A percentile compares a stretch with the other conserved stretches of the same genome.
Evolutionary conservation across 768 basidiomycete genomes (phyloP).

Genomic region (Termitomyces eurrhizus): DNA sequence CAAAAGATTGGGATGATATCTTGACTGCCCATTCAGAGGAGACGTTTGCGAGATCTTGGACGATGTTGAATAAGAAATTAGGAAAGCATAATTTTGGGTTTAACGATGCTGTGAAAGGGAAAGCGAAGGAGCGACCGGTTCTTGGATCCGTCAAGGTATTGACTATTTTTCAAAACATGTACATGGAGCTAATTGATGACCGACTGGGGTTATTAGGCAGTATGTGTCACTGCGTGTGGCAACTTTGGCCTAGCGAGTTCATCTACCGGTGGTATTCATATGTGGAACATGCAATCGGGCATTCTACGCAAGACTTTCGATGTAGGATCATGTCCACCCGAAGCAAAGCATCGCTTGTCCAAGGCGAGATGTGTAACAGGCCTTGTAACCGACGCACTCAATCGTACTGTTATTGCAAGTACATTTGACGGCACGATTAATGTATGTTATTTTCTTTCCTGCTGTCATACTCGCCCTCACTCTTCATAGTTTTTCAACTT

Average conservation of each 20-base stretch:
- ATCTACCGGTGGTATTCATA: conserved; percentile 71
- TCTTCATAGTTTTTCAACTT: conserved; percentile 89
- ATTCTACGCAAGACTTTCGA: conserved; percentile 75
- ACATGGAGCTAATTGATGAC: neutral
- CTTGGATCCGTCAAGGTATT: conserved; percentile 73
- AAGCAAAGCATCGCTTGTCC: conserved; percentile 40
- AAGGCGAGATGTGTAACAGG: conserved; percentile 67
- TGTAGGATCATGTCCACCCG: conserved; percentile 60
- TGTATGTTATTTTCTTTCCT: conserved; percentile 41
- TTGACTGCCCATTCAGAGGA: conserved; percentile 88
- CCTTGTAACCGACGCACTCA: conserved; percentile 81
- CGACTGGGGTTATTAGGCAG: conserved; percentile 43
- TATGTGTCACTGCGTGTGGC: conserved; percentile 91
- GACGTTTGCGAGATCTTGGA: conserved; percentile 82
- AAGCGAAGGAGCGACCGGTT: conserved; percentile 37
- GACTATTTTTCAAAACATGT: neutral
- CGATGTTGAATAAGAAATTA: conserved; percentile 72
- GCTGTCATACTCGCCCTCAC: conserved; percentile 2
- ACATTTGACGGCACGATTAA: conserved; percentile 89
- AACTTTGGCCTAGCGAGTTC: conserved; percentile 90
- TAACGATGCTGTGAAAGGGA: conserved; percentile 43
- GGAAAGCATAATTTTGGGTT: conserved; percentile 74
- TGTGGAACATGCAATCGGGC: conserved; percentile 99
- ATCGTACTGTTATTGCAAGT: conserved; percentile 73
- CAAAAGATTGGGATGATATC: conserved; percentile 98